Base-by-base conservation (phyloP, 345 rosid species). In the Rhizophora apiculata region DNA sequence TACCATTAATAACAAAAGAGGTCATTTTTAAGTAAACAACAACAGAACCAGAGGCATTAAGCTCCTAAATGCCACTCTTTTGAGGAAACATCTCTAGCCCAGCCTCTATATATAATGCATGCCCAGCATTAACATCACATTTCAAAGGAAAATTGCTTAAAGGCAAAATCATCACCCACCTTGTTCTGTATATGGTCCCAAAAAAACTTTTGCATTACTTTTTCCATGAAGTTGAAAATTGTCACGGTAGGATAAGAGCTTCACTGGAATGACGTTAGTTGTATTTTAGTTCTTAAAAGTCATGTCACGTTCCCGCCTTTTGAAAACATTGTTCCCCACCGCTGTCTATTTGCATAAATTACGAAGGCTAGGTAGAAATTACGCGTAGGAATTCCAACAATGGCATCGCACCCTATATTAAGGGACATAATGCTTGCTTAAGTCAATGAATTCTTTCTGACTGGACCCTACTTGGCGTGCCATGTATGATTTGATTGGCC, bases 391-490 rank as follows among this genome's bases (percentile, higher is more conserved):
- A 11, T 43, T 43, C 48, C 48, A 13, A 43, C 4, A 37, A 32
- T 30, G 18, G 43, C 61, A 51, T 22, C 30, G 43, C 61, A 51
- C 22, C 30, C 27, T 39, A 26, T 1, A 52, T 61, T 9, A 36
- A 10, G 54, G 51, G 57, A 56, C 31, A 6, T 43, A 37, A 64
- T 53, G 43, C 46, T 54, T 24, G 64, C 62, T 54, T 11, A 22
- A 48, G 57, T 56, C 69, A 62, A 70, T 74, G 30, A 72, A 61
- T 65, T 46, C 57, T 65, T 54, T 13, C 8, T 4, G 49, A n/a
- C 46, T 70, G 65, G 80, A 60, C 76, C 76, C 78, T 67, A 63
- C 76, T 49, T 31, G 62, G 64, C 52, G 11, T 68, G 67, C 36
- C 54, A 48, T 43, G 49, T 46, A 2, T 39, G 59, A 49, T 60